A percentile compares a stretch with the other conserved stretches of the same genome.
These are phyloP conservation scores for Lactarius akahatsu DNA, from an alignment of 768 basidiomycete genomes.

Conservation along the genomic window DNA sequence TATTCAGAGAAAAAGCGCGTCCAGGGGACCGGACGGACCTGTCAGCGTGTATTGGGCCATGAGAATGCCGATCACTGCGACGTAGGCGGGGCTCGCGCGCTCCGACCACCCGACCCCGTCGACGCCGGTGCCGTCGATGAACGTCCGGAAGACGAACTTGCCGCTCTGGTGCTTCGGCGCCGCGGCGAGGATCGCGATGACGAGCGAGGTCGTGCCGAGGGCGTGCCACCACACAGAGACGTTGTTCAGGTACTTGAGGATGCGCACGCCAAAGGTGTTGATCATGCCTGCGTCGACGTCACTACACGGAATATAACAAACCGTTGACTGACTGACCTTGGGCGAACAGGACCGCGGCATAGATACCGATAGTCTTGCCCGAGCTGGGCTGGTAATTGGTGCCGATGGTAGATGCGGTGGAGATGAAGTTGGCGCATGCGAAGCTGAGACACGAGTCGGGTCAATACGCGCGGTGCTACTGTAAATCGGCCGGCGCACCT, in stretches of 20 bases:
- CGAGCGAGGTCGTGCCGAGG: slow-evolving; percentile 62
- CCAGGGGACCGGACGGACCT: slow-evolving; percentile 38
- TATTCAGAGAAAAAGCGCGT: neutral
- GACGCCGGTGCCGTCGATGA: slow-evolving; percentile 66
- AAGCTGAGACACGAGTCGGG: slow-evolving; percentile 41
- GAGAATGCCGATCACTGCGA: slow-evolving; percentile 67
- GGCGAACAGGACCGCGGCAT: slow-evolving; percentile 64
- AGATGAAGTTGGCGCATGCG: slow-evolving; percentile 65
- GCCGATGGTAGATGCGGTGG: slow-evolving; percentile 59
- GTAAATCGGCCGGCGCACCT: slow-evolving; percentile 38
- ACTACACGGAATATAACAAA: too few relatives aligned
- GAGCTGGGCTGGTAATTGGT: slow-evolving; percentile 58
- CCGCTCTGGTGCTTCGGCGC: slow-evolving; percentile 70
- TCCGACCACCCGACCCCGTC: slow-evolving; percentile 58
- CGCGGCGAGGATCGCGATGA: slow-evolving; percentile 66
- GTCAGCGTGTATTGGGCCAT: slow-evolving; percentile 79
- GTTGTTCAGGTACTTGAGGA: slow-evolving; percentile 68
- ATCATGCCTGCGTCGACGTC: slow-evolving; percentile 56
- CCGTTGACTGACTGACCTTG: slow-evolving; percentile 43
- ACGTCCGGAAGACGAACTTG: slow-evolving; percentile 66
- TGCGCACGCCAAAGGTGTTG: slow-evolving; percentile 71
- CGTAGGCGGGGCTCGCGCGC: slow-evolving; percentile 67
- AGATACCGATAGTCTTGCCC: slow-evolving; percentile 62
- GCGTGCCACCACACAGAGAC: slow-evolving; percentile 76
- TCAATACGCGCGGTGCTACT: neutral